These are phyloP conservation scores for Dothideomycetes sp. DNA, from an alignment of 2,329 filamentous ascomycete genomes.

Conservation along the genomic window DNA sequence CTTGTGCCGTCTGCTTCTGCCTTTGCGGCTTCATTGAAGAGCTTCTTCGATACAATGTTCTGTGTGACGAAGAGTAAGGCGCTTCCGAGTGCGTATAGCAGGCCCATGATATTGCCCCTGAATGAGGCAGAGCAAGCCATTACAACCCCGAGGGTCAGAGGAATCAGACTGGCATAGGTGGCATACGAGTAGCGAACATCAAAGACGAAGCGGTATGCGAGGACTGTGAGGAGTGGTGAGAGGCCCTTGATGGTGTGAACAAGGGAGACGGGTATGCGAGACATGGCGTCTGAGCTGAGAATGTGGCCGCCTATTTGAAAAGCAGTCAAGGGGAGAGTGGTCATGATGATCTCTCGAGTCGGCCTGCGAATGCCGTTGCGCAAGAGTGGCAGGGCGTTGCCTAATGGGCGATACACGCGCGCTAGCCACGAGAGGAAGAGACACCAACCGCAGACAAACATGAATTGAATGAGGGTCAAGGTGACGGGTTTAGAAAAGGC, in stretches of 20 bases:
- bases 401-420: constrained; percentile 57
- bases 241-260: constrained; percentile 98
- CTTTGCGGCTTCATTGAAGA: constrained; percentile 88
- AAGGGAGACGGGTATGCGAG: constrained; percentile 88
- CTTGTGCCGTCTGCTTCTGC: constrained; percentile 64
- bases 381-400: constrained; percentile 63
- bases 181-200: constrained; percentile 76
- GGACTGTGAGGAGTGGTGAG: constrained; percentile 86
- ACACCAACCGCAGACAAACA: constrained; percentile 82
- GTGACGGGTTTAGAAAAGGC: constrained; percentile 85
- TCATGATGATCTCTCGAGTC: constrained; percentile 68
- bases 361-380: constrained; percentile 75
- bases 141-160: constrained; percentile 87
- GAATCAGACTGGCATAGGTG: constrained; percentile 68
- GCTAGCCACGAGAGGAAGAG: constrained; percentile 68
- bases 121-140: constrained; percentile 90
- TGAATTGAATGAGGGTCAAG: constrained; percentile 86
- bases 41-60: constrained; percentile 95
- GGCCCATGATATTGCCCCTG: constrained; percentile 63
- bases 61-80: constrained; percentile 93
- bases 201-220: constrained; percentile 84
- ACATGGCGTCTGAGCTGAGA: constrained; percentile 83
- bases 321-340: constrained; percentile 79
- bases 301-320: constrained; percentile 95
- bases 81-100: constrained; percentile 78